Base-by-base conservation (phyloP, 2,329 filamentous ascomycete species). In the Fusarium subglutinans region DNA sequence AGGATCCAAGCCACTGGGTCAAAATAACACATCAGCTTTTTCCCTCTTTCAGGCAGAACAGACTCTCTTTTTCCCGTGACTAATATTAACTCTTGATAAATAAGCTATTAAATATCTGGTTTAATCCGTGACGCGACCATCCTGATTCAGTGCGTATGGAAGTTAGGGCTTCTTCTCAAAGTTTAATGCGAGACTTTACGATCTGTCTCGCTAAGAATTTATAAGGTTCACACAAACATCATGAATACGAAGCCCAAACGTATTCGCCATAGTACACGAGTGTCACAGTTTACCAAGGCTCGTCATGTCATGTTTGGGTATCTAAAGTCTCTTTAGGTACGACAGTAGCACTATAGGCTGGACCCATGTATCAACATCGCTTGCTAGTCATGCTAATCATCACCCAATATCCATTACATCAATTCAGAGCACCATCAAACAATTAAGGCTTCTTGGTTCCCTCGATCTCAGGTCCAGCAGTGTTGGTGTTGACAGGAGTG, bases 401-500 rank as follows among this genome's bases (percentile, higher is more conserved):
- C 30, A 35, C 55, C 20, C 50, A 58, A 50, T 18, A 51, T 24
- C 24, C 43, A 54, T 61, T 47, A 57, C 33, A 30, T 40, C 43
- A 65, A 40, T 40, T 54, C 51, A 12, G 28, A 54, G 40, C 9
- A 37, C 48, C 18, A n/a, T 48, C 8, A 18, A 41, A 14, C n/a
- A 44, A 43, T 38, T 44, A 70, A 3, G 17, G 35, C 66, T 47
- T 70, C 51, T 65, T 69, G 26, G 22, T 15, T 24, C n/a, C 50
- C 22, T 69, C 41, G 2, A 64, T 55, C 9, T 69, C 66, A 15
- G 50, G 38, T 3, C 20, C 50, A 33, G 35, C 65, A 30, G 41
- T 66, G 51, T 69, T 69, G 15, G 66, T 69, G 51, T 69, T 65
- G 8, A 69, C 65, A 6, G 65, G 66, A 56, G 66, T 69, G 13